Percentiles rank a stretch among this genome's conserved stretches.
phyloP scores from a whole-genome alignment of 1,284 basidiomycete genomes.

The Cryptococcus amylolentus region DNA sequence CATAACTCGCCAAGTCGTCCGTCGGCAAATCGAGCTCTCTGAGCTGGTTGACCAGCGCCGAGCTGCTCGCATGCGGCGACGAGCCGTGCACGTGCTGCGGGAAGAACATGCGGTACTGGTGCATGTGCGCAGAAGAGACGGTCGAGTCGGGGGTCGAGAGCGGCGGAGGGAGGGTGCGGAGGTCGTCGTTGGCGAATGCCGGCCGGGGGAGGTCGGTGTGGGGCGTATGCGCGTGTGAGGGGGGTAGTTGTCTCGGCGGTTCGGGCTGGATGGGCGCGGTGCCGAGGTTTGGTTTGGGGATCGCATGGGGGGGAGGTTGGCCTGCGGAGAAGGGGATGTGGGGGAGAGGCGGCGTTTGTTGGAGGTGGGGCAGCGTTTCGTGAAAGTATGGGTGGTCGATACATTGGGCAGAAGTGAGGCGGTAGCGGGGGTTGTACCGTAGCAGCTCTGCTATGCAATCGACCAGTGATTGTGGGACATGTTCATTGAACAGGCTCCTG shows the following conservation, averaged over 20 bases:
- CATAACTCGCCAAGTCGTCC: slow-evolving; percentile 48
- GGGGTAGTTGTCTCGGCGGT: slow-evolving; percentile 58
- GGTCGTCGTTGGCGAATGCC: slow-evolving; percentile 44
- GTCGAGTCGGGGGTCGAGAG: slow-evolving; percentile 45
- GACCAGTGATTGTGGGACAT: slow-evolving; percentile 73
- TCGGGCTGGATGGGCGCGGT: slow-evolving; percentile 16
- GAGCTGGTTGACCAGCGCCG: slow-evolving; percentile 48
- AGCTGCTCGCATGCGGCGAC: slow-evolving; percentile 23
- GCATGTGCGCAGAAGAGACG: background rate
- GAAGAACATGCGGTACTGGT: slow-evolving; percentile 22
- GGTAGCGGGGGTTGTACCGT: slow-evolving; percentile 81
- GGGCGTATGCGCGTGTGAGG: slow-evolving; percentile 59
- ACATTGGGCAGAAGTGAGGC: slow-evolving; percentile 82
- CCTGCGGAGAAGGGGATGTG: slow-evolving; percentile 50
- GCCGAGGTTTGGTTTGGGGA: slow-evolving; percentile 25
- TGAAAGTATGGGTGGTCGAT: slow-evolving; percentile 83
- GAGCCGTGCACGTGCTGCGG: slow-evolving; percentile 1
- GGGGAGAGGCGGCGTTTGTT: slow-evolving; percentile 58
- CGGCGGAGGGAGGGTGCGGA: slow-evolving; percentile 44
- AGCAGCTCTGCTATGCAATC: slow-evolving; percentile 90
- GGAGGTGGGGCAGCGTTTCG: slow-evolving; percentile 56
- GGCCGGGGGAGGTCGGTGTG: slow-evolving; percentile 26
- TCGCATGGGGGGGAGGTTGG: slow-evolving; percentile 33
- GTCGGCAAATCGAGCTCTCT: slow-evolving; percentile 50
- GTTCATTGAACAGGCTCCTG: slow-evolving; percentile 71